Evolutionary conservation across 1,284 basidiomycete species (phyloP).

Genomic region (Apiotrichum veenhuisii): DNA sequence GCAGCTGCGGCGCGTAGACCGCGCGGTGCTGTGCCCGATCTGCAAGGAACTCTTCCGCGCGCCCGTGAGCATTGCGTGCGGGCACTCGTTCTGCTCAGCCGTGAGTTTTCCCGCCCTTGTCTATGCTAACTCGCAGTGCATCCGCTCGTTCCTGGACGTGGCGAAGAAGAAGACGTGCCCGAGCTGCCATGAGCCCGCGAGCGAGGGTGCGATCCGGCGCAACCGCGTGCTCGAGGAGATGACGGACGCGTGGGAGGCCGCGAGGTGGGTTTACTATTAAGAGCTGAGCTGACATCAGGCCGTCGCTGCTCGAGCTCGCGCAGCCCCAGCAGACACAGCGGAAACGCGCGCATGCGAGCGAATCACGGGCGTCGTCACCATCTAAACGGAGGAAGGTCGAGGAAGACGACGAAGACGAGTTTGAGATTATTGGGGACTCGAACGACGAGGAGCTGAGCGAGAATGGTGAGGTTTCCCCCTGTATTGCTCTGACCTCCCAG

Average conservation of each 20-base stretch:
- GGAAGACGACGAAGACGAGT: constrained; percentile 3
- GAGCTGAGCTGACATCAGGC: constrained; percentile 18
- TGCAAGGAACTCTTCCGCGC: constrained; percentile 42
- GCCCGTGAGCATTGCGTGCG: constrained; percentile 45
- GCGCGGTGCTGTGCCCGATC: constrained; percentile 38
- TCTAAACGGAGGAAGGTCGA: constrained; percentile 9
- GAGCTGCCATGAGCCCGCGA: constrained; percentile 33
- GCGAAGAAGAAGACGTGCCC: constrained; percentile 33
- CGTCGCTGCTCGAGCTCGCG: constrained; percentile 7
- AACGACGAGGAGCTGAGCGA: constrained; percentile 30
- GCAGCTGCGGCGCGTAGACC: constrained; percentile 36
- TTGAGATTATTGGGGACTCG: constrained; percentile 6
- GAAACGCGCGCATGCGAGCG: constrained; percentile 2
- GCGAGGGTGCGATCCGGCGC: constrained; percentile 39
- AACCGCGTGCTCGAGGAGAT: constrained; percentile 47
- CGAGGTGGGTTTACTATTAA: constrained; percentile 25
- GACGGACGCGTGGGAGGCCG: constrained; percentile 42
- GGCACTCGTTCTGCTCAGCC: constrained; percentile 48
- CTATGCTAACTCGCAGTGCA: constrained; percentile 29
- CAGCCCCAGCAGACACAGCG: constrained; percentile 10
- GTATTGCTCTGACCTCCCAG: constrained; percentile 20
- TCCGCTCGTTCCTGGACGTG: constrained; percentile 35
- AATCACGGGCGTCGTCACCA: not conserved
- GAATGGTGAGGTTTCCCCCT: constrained; percentile 25
- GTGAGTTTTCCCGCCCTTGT: constrained; percentile 29